Conservation (phyloP, 805 yeast genomes). For the Candida sonorensis region DNA sequence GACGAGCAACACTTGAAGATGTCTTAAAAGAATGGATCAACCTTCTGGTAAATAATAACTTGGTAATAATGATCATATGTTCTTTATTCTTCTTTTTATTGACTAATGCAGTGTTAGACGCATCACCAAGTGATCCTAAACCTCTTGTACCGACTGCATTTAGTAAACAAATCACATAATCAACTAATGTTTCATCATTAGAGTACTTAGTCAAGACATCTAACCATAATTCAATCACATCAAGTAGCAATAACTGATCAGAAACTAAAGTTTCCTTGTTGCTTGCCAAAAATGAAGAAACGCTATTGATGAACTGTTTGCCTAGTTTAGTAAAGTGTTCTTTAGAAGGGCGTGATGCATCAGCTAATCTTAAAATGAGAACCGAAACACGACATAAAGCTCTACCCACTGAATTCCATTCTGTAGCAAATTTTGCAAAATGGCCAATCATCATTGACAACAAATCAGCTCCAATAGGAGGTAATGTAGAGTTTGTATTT, state of each 20-base stretch:
- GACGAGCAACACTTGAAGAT: constrained; percentile 21
- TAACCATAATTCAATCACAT: constrained; percentile 50
- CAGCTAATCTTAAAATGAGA: constrained; percentile 39
- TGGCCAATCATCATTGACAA: constrained; percentile 38
- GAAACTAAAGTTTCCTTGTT: constrained; percentile 41
- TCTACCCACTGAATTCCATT: constrained; percentile 59
- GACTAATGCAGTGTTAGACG: constrained; percentile 19
- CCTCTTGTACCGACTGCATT: constrained; percentile 54
- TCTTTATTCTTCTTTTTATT: constrained; percentile 40
- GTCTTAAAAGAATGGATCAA: constrained; percentile 31
- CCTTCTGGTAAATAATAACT: constrained; percentile 55
- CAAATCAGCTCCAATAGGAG: constrained; percentile 46
- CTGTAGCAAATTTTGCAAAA: constrained; percentile 41
- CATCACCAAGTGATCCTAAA: constrained; percentile 35
- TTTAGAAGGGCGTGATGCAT: constrained; percentile 7
- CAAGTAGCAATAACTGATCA: constrained; percentile 60
- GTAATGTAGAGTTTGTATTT: constrained; percentile 24
- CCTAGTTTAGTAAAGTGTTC: constrained; percentile 15
- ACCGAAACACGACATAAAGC: constrained; percentile 56
- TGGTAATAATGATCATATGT: constrained; percentile 48
- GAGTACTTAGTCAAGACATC: constrained; percentile 34
- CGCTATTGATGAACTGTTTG: constrained; percentile 25
- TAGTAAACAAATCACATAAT: constrained; percentile 38
- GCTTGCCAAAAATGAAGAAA: constrained; percentile 38
- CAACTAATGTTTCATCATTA: constrained; percentile 33